Evolutionary conservation across 2,329 filamentous ascomycete genomes (phyloP).

Genomic region (Paraphoma chrysanthemicola): DNA sequence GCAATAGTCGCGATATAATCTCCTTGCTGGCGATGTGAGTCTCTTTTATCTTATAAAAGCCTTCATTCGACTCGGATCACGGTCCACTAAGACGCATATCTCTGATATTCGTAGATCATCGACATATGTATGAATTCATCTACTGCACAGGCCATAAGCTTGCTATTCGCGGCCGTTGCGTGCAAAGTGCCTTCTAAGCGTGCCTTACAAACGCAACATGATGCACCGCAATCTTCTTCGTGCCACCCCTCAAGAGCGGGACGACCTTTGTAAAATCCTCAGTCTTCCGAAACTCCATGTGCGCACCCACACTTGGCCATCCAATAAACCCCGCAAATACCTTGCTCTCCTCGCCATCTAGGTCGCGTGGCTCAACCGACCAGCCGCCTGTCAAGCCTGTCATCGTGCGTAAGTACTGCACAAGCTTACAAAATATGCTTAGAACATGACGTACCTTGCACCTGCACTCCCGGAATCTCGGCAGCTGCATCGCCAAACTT

Average conservation of each 20-base stretch:
- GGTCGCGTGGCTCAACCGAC: slow-evolving; percentile 39
- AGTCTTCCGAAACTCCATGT: slow-evolving; percentile 56
- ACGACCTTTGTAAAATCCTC: slow-evolving; percentile 54
- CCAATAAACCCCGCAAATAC: slow-evolving; percentile 56
- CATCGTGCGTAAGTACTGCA: neutral
- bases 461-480: slow-evolving; percentile 35
- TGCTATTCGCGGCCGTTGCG: too few relatives aligned
- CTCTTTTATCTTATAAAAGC: too few relatives aligned
- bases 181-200: neutral
- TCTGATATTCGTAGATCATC: too few relatives aligned
- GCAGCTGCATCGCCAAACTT: slow-evolving; percentile 48
- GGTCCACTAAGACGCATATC: too few relatives aligned
- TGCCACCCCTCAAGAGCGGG: slow-evolving; percentile 50
- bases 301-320: slow-evolving; percentile 60
- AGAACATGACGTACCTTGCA: neutral
- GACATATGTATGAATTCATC: too few relatives aligned
- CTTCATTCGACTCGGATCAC: too few relatives aligned
- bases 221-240: slow-evolving; percentile 52
- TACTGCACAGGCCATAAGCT: too few relatives aligned
- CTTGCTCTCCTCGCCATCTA: slow-evolving; percentile 39
- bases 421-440: neutral
- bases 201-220: slow-evolving; percentile 33
- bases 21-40: too few relatives aligned
- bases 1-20: too few relatives aligned
- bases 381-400: slow-evolving; percentile 41